These are phyloP conservation scores for Candida argentea DNA, from an alignment of 805 yeast species.

Conservation along the genomic window DNA sequence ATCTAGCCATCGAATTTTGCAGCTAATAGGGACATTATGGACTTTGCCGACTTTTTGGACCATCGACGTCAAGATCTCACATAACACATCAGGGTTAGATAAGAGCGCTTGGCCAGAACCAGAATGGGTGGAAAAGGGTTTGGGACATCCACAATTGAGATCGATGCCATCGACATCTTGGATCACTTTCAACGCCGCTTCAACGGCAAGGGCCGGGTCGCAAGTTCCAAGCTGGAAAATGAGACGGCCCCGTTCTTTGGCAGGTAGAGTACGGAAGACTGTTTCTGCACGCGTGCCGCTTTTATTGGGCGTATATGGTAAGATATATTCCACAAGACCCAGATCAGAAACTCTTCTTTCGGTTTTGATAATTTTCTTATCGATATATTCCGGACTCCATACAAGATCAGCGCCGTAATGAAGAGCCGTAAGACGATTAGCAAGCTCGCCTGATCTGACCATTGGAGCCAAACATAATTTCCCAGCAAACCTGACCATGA, in stretches of 20 bases:
- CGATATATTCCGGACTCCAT: constrained; percentile 91
- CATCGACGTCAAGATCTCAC: constrained; percentile 53
- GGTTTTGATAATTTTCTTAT: constrained; percentile 69
- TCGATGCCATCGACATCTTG: constrained; percentile 88
- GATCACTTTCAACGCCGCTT: constrained; percentile 76
- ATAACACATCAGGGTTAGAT: constrained; percentile 69
- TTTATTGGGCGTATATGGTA: constrained; percentile 16
- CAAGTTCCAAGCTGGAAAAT: constrained; percentile 91
- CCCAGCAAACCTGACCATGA: constrained; percentile 62
- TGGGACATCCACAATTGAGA: constrained; percentile 94
- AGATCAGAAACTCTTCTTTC: constrained; percentile 51
- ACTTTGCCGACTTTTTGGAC: constrained; percentile 80
- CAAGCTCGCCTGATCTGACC: constrained; percentile 95
- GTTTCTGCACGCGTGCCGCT: constrained; percentile 36
- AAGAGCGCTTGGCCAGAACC: constrained; percentile 98
- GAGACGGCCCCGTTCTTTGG: constrained; percentile 50
- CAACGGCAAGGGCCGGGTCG: constrained; percentile 72
- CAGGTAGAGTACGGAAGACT: constrained; percentile 66
- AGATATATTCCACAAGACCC: constrained; percentile 52
- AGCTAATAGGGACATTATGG: constrained; percentile 70
- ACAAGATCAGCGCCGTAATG: constrained; percentile 88
- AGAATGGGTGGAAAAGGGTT: constrained; percentile 85
- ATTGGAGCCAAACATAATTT: constrained; percentile 88
- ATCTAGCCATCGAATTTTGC: constrained; percentile 76
- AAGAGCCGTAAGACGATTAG: constrained; percentile 72